phyloP scores from a whole-genome alignment of 2,329 filamentous ascomycete species.

The Penicillium vulpinum region DNA sequence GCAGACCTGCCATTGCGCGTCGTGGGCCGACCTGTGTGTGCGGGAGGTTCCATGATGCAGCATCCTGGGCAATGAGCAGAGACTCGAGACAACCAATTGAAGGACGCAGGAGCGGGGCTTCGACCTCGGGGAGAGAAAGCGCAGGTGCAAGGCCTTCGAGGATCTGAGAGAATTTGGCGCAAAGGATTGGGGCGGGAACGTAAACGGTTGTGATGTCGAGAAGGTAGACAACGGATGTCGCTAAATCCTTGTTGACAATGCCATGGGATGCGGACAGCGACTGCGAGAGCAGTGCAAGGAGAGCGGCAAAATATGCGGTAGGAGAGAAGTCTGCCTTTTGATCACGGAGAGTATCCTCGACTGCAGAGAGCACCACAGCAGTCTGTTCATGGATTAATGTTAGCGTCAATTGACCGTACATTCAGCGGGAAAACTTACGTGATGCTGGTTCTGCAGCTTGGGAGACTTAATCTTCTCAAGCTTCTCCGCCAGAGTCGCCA shows the following conservation, averaged over 20 bases:
- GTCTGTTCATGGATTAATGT: slow-evolving; percentile 19
- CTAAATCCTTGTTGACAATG: slow-evolving; percentile 76
- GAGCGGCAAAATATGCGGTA: slow-evolving; percentile 93
- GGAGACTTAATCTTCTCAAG: slow-evolving; percentile 96
- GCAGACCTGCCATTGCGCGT: slow-evolving; percentile 79
- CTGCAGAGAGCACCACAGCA: slow-evolving; percentile 80
- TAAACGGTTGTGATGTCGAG: slow-evolving; percentile 88
- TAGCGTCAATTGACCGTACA: slow-evolving; percentile 2
- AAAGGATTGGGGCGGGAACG: slow-evolving; percentile 80
- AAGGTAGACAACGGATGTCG: slow-evolving; percentile 86
- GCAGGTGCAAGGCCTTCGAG: slow-evolving; percentile 82
- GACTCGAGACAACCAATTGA: slow-evolving; percentile 93
- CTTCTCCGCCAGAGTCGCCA: slow-evolving; percentile 77
- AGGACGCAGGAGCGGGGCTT: slow-evolving; percentile 80
- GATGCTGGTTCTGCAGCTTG: slow-evolving; percentile 91
- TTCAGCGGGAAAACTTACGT: slow-evolving; percentile 56
- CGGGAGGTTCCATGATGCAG: slow-evolving; percentile 81
- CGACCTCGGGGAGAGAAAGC: slow-evolving; percentile 74
- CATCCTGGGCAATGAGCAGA: slow-evolving; percentile 86
- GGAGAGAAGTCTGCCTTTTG: slow-evolving; percentile 80
- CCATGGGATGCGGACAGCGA: slow-evolving; percentile 63
- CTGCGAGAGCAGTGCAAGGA: slow-evolving; percentile 82
- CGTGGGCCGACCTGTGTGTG: slow-evolving; percentile 81
- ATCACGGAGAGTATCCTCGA: slow-evolving; percentile 88
- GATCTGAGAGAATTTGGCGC: slow-evolving; percentile 93